phyloP scores from a whole-genome alignment of 345 rosid genomes.

The Clausena lansium region DNA sequence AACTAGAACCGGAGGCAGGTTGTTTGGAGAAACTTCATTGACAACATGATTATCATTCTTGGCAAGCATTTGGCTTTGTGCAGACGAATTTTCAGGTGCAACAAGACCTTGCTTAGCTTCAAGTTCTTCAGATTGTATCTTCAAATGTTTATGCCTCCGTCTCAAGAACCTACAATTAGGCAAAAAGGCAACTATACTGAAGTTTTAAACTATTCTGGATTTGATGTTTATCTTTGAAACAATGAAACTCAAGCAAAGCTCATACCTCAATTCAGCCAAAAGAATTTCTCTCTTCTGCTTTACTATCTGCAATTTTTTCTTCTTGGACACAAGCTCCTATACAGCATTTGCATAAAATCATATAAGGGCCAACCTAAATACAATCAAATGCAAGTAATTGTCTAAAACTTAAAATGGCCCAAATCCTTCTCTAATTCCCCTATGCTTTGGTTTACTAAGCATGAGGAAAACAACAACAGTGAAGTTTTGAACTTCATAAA shows the following conservation, averaged over 20 bases:
- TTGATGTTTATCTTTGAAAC: neutral
- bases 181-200: neutral
- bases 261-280: slow-evolving; percentile 40
- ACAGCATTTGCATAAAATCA: slow-evolving; percentile 7
- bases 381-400: neutral
- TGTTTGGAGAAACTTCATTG: slow-evolving; percentile 11
- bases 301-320: slow-evolving; percentile 33
- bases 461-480: neutral
- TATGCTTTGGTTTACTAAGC: neutral
- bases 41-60: neutral
- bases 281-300: slow-evolving; percentile 39
- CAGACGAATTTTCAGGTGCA: neutral
- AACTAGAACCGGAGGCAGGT: neutral
- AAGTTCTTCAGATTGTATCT: slow-evolving; percentile 6
- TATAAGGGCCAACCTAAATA: neutral
- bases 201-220: neutral
- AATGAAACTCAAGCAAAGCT: neutral
- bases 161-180: slow-evolving; percentile 27
- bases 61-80: slow-evolving; percentile 4
- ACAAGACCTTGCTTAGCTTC: slow-evolving; percentile 12
- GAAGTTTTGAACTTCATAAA: neutral
- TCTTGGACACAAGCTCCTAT: slow-evolving; percentile 44
- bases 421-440: neutral
- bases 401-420: neutral
- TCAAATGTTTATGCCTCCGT: slow-evolving; percentile 18